Evolutionary conservation across 371 early-diverging fungal species (phyloP).

Genomic region (Mucor irregularis): DNA sequence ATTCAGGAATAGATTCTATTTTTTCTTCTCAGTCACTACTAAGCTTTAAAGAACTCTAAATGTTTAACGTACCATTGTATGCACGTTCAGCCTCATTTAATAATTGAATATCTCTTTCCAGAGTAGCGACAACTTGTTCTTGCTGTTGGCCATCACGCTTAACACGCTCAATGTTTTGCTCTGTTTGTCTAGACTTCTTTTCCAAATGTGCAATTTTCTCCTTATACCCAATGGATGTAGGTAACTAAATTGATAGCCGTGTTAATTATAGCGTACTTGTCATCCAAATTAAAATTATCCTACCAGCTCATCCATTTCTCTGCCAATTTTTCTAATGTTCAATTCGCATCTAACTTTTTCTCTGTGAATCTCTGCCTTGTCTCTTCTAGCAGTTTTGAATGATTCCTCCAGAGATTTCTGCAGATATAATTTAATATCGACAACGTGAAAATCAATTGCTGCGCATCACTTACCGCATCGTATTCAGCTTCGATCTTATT

Average conservation of each 20-base stretch:
- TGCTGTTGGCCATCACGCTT: slow-evolving; percentile 62
- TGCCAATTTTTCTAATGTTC: slow-evolving; percentile 65
- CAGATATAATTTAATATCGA: neutral
- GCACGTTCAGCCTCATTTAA: slow-evolving; percentile 5
- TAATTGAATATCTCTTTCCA: slow-evolving; percentile 26
- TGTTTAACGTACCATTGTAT: slow-evolving; percentile 7
- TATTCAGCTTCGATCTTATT: slow-evolving; percentile 39
- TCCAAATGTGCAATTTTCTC: slow-evolving; percentile 72
- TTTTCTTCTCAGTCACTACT: too few relatives aligned
- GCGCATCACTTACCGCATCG: slow-evolving; percentile 9
- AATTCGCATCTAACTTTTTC: slow-evolving; percentile 75
- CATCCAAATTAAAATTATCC: neutral
- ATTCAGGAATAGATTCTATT: slow-evolving; percentile 13
- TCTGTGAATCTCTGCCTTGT: slow-evolving; percentile 74
- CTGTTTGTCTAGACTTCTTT: slow-evolving; percentile 66
- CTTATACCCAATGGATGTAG: slow-evolving; percentile 63
- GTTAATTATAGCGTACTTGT: neutral
- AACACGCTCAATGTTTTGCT: slow-evolving; percentile 53
- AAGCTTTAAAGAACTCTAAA: neutral
- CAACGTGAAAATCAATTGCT: too few relatives aligned
- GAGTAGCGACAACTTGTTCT: slow-evolving; percentile 21
- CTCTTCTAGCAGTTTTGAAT: slow-evolving; percentile 65
- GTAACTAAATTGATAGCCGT: slow-evolving; percentile 29
- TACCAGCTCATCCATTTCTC: slow-evolving; percentile 63
- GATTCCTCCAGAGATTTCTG: slow-evolving; percentile 43